These are phyloP conservation scores for Knoxia roxburghii DNA, from an alignment of 257 asterid genomes.

Conservation along the genomic window DNA sequence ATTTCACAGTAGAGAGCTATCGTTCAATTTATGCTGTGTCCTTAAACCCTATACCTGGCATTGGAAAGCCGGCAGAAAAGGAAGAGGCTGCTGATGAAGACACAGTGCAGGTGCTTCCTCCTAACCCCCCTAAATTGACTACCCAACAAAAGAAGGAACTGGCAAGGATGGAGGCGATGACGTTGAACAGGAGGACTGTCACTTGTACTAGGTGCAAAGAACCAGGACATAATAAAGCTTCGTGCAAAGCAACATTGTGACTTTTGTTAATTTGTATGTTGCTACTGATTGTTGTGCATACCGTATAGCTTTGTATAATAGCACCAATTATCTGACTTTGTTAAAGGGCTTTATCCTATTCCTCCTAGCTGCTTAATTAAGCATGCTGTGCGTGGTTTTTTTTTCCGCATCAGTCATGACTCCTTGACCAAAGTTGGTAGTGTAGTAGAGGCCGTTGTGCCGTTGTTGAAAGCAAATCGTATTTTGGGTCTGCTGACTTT, in stretches of 20 bases:
- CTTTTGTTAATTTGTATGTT: neutral
- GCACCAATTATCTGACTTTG: neutral
- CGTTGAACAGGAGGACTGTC: conserved; percentile 72
- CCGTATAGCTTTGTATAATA: conserved; percentile 22
- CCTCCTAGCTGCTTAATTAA: neutral
- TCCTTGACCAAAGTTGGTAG: too few relatives aligned
- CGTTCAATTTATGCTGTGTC: conserved; percentile 43
- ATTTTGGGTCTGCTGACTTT: neutral
- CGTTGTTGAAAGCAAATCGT: too few relatives aligned
- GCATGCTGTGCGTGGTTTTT: conserved; percentile 9
- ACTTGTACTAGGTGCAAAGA: conserved; percentile 81
- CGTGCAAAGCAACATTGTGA: conserved; percentile 56
- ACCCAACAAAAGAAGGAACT: conserved; percentile 42
- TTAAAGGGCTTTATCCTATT: neutral
- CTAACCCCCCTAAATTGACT: conserved; percentile 32
- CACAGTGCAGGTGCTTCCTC: conserved; percentile 58
- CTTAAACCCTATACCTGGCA: conserved; percentile 44
- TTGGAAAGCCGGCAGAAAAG: conserved; percentile 33
- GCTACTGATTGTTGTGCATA: conserved; percentile 13
- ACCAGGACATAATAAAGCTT: conserved; percentile 86
- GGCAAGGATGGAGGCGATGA: conserved; percentile 47
- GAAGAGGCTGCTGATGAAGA: conserved; percentile 40
- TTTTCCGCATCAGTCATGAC: neutral
- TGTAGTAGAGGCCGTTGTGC: neutral
- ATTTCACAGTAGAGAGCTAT: conserved; percentile 54